These are phyloP conservation scores for Candida freyschussii DNA, from an alignment of 1,139 yeast genomes.

Conservation along the genomic window DNA sequence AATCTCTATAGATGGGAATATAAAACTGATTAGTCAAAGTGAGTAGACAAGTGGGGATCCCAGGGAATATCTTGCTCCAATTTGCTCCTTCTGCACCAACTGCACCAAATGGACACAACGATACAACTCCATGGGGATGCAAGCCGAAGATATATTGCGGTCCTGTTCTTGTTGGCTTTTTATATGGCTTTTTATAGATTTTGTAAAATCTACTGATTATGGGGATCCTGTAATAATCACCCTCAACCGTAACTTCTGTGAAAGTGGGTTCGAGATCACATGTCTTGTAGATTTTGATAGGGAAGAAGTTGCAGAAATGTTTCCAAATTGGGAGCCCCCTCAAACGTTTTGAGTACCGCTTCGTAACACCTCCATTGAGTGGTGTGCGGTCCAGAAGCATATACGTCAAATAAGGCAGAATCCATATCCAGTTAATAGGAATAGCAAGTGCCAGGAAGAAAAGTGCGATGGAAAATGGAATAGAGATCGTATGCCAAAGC, in stretches of 20 bases:
- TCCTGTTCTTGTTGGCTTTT: slow-evolving; percentile 37
- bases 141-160: slow-evolving; percentile 87
- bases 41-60: slow-evolving; percentile 69
- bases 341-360: slow-evolving; percentile 54
- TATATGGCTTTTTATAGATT: slow-evolving; percentile 16
- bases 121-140: slow-evolving; percentile 96
- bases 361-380: slow-evolving; percentile 63
- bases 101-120: slow-evolving; percentile 87
- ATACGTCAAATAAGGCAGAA: slow-evolving; percentile 55
- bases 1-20: slow-evolving; percentile 87
- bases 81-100: slow-evolving; percentile 77
- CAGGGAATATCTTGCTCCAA: slow-evolving; percentile 71
- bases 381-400: slow-evolving; percentile 58
- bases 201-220: slow-evolving; percentile 7
- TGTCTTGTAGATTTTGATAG: slow-evolving; percentile 69
- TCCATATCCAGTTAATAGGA: slow-evolving; percentile 64
- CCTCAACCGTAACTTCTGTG: slow-evolving; percentile 28
- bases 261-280: slow-evolving; percentile 74
- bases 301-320: slow-evolving; percentile 74
- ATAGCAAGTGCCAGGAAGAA: slow-evolving; percentile 59
- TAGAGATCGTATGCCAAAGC: slow-evolving; percentile 71
- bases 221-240: slow-evolving; percentile 17
- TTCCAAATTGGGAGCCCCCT: slow-evolving; percentile 63
- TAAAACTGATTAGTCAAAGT: slow-evolving; percentile 82
- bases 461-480: slow-evolving; percentile 53